Conservation (phyloP, 768 basidiomycete species). For the Pulveroboletus sp. region DNA sequence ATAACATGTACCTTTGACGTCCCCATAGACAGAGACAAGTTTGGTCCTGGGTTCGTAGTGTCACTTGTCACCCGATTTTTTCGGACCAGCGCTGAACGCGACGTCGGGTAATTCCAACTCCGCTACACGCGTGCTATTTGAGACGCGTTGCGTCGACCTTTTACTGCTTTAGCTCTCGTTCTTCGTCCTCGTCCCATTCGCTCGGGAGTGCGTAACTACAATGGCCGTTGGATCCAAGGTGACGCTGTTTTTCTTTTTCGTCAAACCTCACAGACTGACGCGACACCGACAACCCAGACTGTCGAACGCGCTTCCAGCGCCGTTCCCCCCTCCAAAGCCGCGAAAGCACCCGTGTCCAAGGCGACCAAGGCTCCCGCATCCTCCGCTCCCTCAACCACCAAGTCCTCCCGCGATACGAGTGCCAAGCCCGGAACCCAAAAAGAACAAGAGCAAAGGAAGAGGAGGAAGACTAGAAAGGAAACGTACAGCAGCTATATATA, state of each 20-base stretch:
- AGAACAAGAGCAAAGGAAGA: constrained; percentile 48
- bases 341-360: constrained; percentile 37
- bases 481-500: constrained; percentile 65
- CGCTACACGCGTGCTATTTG: constrained; percentile 15
- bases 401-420: constrained; percentile 25
- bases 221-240: constrained; percentile 8
- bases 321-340: constrained; percentile 30
- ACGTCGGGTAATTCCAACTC: constrained; percentile 9
- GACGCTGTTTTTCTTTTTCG: background rate
- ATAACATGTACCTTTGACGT: no score
- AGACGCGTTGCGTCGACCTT: constrained; percentile 4
- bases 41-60: no score
- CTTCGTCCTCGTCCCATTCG: no score
- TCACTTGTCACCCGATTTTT: no score
- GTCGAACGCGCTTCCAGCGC: background rate
- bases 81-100: no score
- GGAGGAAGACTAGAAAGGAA: constrained; percentile 53
- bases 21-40: no score
- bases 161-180: no score
- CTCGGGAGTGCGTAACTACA: background rate
- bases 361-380: constrained; percentile 51
- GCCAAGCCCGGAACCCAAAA: constrained; percentile 14
- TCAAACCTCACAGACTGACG: no score
- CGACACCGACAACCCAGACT: background rate
- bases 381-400: constrained; percentile 24